Base-by-base conservation (phyloP, 371 early-diverging fungal species). In the Mortierella polycephala region DNA sequence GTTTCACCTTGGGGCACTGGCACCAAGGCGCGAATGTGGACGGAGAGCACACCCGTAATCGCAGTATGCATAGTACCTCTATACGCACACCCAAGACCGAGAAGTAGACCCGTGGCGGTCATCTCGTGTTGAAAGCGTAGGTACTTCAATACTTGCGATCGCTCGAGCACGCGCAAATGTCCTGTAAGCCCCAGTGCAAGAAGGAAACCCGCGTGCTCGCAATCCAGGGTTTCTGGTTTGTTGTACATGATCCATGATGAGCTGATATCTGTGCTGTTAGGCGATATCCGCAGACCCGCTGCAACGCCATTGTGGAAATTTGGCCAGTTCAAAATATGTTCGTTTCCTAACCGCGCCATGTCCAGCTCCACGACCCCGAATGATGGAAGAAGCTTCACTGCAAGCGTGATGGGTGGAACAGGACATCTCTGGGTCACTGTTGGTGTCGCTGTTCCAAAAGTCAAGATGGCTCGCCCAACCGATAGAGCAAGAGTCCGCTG, bases 271-370 rank as follows among this genome's bases (percentile, higher is more conserved):
- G 58, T 60, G 61, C 86, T 83, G 14, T 85, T 84, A 0, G 88
- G 85, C 1, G 88, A 85, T 0, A 96, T 87, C 7, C 90, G 83
- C 7, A 96, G 83, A 6, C 92, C 96, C 1, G 92, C 86, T 18
- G 95, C 91, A 0, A 94, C 95, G 0, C 96, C 97, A 57, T 91
- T 89, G 76, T 97, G 96, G 67, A 97, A 96, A 8, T 87, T 81
- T 0, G 96, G 92, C 97, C 96, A 97, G 41, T 87, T 84, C 37
- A 79, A 14, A 3, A 85, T 46, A 5, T 83, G 71, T 5, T 91
- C 89, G 5, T 83, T 70, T 2, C 81, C 81, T 18, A 83, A 69
- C 0, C 75, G 23, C 1, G 75, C 46, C n/a, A 85, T 82, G 12
- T 90, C 92, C 0, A 89, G 68, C 18, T 82, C 77, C 5, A 90